phyloP scores from a whole-genome alignment of 2,329 filamentous ascomycete species.

The Trichoderma sp. region DNA sequence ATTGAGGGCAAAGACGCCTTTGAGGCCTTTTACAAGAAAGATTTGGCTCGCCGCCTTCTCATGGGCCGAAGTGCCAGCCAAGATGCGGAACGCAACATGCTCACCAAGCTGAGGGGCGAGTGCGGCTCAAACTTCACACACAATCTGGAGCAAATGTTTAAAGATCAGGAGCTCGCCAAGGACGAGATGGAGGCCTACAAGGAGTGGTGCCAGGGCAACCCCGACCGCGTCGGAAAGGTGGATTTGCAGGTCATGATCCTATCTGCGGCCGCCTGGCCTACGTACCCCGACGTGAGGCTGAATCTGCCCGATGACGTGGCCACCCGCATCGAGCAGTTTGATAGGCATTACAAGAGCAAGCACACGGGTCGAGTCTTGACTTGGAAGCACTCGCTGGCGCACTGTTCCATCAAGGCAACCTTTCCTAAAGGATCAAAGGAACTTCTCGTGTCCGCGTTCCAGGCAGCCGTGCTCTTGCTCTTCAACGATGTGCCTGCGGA shows the following conservation, averaged over 20 bases:
- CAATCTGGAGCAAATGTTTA: conserved; percentile 99
- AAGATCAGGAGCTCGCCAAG: conserved; percentile 88
- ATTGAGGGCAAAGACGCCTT: conserved; percentile 97
- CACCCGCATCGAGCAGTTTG: conserved; percentile 77
- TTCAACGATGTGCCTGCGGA: conserved; percentile 72
- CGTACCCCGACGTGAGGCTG: conserved; percentile 74
- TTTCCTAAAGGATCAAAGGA: conserved; percentile 85
- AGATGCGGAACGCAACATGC: conserved; percentile 95
- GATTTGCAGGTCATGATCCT: conserved; percentile 81
- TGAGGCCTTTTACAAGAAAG: conserved; percentile 98
- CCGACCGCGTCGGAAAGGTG: conserved; percentile 53
- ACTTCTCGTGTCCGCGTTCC: conserved; percentile 86
- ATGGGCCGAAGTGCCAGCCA: conserved; percentile 92
- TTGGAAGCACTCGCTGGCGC: conserved; percentile 93
- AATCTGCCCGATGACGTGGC: conserved; percentile 76
- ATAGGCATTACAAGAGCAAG: conserved; percentile 83
- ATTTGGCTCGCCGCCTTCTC: conserved; percentile 83
- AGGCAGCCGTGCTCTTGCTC: conserved; percentile 84
- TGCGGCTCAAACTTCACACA: conserved; percentile 94
- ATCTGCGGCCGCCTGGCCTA: conserved; percentile 90
- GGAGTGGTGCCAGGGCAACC: conserved; percentile 60
- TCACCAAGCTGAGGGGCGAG: conserved; percentile 86
- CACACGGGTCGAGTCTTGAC: conserved; percentile 83
- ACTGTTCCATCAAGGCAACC: conserved; percentile 79
- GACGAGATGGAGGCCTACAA: conserved; percentile 94